These are phyloP conservation scores for Cyberlindnera amylophila DNA, from an alignment of 805 yeast genomes.

Conservation along the genomic window DNA sequence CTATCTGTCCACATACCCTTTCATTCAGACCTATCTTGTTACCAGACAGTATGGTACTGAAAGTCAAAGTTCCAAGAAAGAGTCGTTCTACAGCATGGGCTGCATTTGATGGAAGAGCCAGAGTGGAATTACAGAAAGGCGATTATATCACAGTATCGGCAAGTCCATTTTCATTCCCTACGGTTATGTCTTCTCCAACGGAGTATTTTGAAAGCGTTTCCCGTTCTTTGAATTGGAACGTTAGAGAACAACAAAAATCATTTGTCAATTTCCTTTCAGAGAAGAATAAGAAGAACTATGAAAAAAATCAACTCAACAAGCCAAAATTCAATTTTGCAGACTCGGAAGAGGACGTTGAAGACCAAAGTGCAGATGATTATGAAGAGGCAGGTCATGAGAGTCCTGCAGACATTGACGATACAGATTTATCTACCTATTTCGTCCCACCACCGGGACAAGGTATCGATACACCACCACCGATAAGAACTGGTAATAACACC, in stretches of 20 bases:
- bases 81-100: conserved; percentile 95
- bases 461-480: conserved; percentile 23
- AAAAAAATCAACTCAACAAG: conserved; percentile 22
- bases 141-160: conserved; percentile 84
- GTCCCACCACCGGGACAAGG: conserved; percentile 28
- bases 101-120: conserved; percentile 87
- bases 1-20: conserved; percentile 93
- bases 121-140: conserved; percentile 78
- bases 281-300: conserved; percentile 48
- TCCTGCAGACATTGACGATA: conserved; percentile 28
- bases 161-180: conserved; percentile 90
- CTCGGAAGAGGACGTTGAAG: conserved; percentile 21
- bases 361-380: conserved; percentile 15
- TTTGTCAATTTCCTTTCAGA: conserved; percentile 59
- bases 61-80: conserved; percentile 74
- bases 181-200: conserved; percentile 68
- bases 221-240: conserved; percentile 90
- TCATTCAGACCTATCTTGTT: conserved; percentile 88
- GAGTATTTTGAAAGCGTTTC: conserved; percentile 84
- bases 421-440: conserved; percentile 23
- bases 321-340: conserved; percentile 26
- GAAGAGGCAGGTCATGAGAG: conserved; percentile 23
- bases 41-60: conserved; percentile 88
- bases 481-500: conserved; percentile 12
- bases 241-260: conserved; percentile 82